Evolutionary conservation across 345 rosid genomes (phyloP).

Genomic region (Sonneratia alba): DNA sequence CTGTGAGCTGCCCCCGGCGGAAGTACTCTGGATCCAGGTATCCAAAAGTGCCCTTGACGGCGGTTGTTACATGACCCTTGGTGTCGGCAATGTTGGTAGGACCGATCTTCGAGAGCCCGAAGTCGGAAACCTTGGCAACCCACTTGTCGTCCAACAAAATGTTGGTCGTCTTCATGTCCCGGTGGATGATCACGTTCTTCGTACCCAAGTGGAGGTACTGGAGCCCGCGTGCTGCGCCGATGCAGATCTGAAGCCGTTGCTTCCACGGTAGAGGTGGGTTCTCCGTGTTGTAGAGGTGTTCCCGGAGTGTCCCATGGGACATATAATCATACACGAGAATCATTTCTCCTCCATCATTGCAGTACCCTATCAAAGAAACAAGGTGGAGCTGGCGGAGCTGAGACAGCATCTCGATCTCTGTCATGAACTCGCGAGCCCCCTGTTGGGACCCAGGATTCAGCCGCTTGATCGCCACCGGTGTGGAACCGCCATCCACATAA

Average conservation of each 20-base stretch:
- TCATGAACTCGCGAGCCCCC: slow-evolving; percentile 41
- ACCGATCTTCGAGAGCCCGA: slow-evolving; percentile 19
- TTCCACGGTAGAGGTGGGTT: slow-evolving; percentile 25
- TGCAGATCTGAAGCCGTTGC: slow-evolving; percentile 21
- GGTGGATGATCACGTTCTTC: slow-evolving; percentile 19
- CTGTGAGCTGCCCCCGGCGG: slow-evolving; percentile 13
- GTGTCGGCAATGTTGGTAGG: slow-evolving; percentile 10
- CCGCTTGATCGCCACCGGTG: slow-evolving; percentile 42
- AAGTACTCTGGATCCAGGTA: slow-evolving; percentile 22
- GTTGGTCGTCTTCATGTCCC: slow-evolving; percentile 20
- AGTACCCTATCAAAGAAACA: slow-evolving; percentile 43
- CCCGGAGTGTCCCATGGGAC: slow-evolving; percentile 20
- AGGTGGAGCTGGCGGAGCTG: slow-evolving; percentile 41
- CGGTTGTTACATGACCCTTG: slow-evolving; percentile 6
- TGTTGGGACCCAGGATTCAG: slow-evolving; percentile 40
- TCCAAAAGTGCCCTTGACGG: slow-evolving; percentile 23
- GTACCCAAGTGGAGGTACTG: slow-evolving; percentile 25
- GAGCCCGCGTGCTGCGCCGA: slow-evolving; percentile 23
- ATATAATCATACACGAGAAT: slow-evolving; percentile 36
- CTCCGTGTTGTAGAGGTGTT: slow-evolving; percentile 16
- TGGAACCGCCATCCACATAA: slow-evolving; percentile 30
- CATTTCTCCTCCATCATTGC: slow-evolving; percentile 42
- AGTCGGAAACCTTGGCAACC: slow-evolving; percentile 19
- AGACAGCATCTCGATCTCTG: slow-evolving; percentile 46
- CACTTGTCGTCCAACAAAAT: slow-evolving; percentile 19